phyloP scores from a whole-genome alignment of 139 green algal species.

The Pycnococcus provasolii region DNA sequence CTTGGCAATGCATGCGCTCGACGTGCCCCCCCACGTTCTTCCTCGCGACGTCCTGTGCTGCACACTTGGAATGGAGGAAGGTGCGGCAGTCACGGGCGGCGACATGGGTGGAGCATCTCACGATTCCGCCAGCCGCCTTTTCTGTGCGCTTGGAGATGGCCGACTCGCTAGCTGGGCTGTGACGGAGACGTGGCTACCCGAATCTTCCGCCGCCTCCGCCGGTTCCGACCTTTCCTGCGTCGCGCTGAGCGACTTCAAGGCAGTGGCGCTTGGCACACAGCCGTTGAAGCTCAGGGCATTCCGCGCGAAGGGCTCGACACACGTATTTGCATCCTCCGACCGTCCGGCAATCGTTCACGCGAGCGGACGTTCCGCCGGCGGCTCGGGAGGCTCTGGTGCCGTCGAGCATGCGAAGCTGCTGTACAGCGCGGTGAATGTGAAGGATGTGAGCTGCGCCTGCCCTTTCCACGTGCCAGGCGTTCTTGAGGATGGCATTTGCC shows the following conservation, averaged over 20 bases:
- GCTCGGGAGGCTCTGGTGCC: too few species aligned
- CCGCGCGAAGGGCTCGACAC: slow-evolving; percentile 32
- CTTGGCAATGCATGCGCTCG: too few species aligned
- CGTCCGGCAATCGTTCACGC: slow-evolving; percentile 88
- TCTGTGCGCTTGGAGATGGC: slow-evolving; percentile 71
- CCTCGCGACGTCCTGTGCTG: too few species aligned
- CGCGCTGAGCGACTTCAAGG: slow-evolving; percentile 58
- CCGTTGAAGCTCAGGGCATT: slow-evolving; percentile 75
- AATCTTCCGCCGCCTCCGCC: too few species aligned
- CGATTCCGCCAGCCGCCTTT: slow-evolving; percentile 27
- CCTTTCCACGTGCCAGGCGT: slow-evolving; percentile 35
- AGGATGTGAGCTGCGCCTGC: slow-evolving; percentile 55
- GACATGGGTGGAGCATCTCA: too few species aligned
- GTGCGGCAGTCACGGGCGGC: too few species aligned
- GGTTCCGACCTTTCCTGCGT: too few species aligned
- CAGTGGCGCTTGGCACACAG: slow-evolving; percentile 77
- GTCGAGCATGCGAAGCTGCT: slow-evolving; percentile 62
- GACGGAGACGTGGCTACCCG: too few species aligned
- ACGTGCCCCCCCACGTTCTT: too few species aligned
- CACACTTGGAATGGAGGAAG: too few species aligned
- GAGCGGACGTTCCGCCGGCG: slow-evolving; percentile 37
- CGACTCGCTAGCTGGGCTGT: slow-evolving; percentile 18
- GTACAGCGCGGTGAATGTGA: slow-evolving; percentile 93
- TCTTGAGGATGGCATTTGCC: slow-evolving; percentile 42
- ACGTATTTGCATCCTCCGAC: slow-evolving; percentile 88